A percentile compares a stretch with the other conserved stretches of the same genome.
These are phyloP conservation scores for Apodospora peruviana DNA, from an alignment of 495 filamentous ascomycete species.

Conservation along the genomic window DNA sequence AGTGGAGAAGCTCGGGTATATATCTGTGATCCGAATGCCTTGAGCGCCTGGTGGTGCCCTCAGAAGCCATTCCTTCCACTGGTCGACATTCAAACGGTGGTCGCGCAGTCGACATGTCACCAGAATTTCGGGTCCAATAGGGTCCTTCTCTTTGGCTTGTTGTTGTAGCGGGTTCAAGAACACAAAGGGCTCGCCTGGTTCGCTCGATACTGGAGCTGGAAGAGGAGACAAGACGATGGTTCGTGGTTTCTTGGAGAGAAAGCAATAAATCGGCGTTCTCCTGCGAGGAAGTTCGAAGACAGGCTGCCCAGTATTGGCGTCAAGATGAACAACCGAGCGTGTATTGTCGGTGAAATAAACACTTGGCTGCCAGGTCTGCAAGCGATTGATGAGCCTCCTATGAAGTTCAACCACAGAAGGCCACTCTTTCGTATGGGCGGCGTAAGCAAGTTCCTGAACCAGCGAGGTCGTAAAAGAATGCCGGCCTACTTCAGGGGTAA, in stretches of 20 bases:
- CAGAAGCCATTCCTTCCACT: constrained; percentile 12
- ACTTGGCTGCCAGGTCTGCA: constrained; percentile 9
- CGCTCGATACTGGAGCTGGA: background rate
- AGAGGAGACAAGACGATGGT: constrained; percentile 14
- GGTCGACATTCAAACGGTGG: constrained; percentile 1
- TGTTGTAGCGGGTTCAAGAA: constrained; percentile 2
- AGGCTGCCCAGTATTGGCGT: constrained; percentile 7
- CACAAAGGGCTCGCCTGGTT: constrained; percentile 1
- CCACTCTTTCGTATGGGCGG: constrained; percentile 11
- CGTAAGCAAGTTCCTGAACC: constrained; percentile 16
- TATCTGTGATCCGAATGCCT: constrained; percentile 5
- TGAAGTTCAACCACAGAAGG: constrained; percentile 21
- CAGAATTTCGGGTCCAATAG: constrained; percentile 1
- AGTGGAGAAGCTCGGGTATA: constrained; percentile 8
- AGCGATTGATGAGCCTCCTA: constrained; percentile 13
- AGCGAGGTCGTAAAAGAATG: constrained; percentile 25
- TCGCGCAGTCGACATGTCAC: constrained; percentile 6
- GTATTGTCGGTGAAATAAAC: constrained; percentile 9
- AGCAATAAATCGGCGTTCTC: constrained; percentile 7
- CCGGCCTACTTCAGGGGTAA: constrained; percentile 8
- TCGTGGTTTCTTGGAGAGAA: constrained; percentile 3
- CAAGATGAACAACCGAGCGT: constrained; percentile 11
- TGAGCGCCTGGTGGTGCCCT: background rate
- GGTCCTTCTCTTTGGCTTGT: background rate
- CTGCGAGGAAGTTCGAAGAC: constrained; percentile 8